phyloP scores from a whole-genome alignment of 2,329 filamentous ascomycete species.

The Colletotrichum falcatum region DNA sequence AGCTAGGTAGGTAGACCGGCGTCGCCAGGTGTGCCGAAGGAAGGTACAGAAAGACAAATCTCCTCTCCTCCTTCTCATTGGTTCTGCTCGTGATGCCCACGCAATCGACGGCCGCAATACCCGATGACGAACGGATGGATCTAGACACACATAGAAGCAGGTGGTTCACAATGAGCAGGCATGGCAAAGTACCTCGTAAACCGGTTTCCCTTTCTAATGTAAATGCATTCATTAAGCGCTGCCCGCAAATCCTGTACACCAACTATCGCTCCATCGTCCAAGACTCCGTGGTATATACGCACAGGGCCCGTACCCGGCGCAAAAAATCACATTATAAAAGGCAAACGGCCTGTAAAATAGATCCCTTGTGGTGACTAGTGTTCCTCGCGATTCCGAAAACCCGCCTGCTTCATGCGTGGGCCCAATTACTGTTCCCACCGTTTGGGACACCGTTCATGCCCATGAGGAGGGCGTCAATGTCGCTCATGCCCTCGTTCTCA shows the following conservation, averaged over 20 bases:
- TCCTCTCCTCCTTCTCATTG: background rate
- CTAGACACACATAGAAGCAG: background rate
- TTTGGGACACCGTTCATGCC: slow-evolving; percentile 20
- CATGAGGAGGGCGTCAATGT: slow-evolving; percentile 70
- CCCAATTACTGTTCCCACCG: slow-evolving; percentile 18
- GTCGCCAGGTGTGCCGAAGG: background rate
- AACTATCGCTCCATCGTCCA: background rate
- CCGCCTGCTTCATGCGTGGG: slow-evolving; percentile 12
- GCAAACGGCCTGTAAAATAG: background rate
- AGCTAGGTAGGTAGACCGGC: no score
- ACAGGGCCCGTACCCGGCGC: slow-evolving; percentile 3
- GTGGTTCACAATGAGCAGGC: background rate
- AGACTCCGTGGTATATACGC: slow-evolving; percentile 37
- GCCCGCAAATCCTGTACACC: slow-evolving; percentile 3
- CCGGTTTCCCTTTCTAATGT: background rate
- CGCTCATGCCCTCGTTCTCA: slow-evolving; percentile 74
- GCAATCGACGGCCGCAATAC: background rate
- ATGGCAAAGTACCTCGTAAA: background rate
- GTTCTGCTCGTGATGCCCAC: background rate
- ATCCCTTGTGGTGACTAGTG: background rate
- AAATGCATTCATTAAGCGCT: slow-evolving; percentile 23
- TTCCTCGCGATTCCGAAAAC: background rate
- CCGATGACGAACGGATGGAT: background rate
- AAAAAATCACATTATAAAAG: background rate
- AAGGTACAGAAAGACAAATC: background rate